Conservation (phyloP, 2,329 filamentous ascomycete genomes). For the Conoideocrella luteorostrata region DNA sequence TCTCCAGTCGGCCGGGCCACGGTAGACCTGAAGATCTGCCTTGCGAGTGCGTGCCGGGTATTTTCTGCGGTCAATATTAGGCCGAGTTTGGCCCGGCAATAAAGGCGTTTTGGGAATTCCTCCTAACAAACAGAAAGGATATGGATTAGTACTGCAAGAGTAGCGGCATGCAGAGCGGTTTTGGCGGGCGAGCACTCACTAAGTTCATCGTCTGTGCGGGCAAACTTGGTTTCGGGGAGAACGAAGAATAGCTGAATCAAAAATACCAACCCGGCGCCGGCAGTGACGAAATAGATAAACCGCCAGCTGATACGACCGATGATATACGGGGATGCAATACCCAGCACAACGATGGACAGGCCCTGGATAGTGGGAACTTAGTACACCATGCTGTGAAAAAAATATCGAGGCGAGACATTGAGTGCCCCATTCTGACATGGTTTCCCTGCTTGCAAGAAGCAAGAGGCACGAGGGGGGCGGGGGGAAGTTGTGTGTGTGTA, state of each 20-base stretch:
- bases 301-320: constrained; percentile 3
- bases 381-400: too few relatives aligned
- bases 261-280: not conserved
- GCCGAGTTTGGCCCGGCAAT: not conserved
- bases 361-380: too few relatives aligned
- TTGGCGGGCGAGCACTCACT: too few relatives aligned
- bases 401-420: too few relatives aligned
- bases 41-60: not conserved
- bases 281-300: constrained; percentile 5
- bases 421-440: too few relatives aligned
- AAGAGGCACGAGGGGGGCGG: too few relatives aligned
- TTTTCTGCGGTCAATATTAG: not conserved
- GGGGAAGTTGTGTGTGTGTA: too few relatives aligned
- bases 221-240: constrained; percentile 4
- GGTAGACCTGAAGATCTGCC: not conserved
- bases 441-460: too few relatives aligned
- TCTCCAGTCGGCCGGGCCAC: not conserved
- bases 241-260: constrained; percentile 3
- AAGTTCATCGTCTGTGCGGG: constrained; percentile 1
- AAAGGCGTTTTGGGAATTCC: constrained; percentile 2
- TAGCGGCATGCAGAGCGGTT: too few relatives aligned
- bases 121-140: too few relatives aligned
- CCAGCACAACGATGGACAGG: not conserved
- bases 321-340: constrained; percentile 1
- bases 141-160: too few relatives aligned